phyloP scores from a whole-genome alignment of 2,329 filamentous ascomycete genomes.

The Plenodomus biglobosus region DNA sequence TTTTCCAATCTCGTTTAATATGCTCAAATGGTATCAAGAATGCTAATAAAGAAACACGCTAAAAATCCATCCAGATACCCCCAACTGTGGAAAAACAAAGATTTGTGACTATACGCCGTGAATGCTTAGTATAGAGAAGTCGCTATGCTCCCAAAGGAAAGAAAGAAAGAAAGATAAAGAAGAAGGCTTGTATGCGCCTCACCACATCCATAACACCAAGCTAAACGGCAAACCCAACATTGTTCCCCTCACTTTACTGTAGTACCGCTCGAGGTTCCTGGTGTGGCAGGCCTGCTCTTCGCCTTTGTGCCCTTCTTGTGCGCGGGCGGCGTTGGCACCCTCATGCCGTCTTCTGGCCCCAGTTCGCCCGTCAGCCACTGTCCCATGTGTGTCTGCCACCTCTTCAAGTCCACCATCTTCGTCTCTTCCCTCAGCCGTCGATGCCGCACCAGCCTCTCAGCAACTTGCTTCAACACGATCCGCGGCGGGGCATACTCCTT shows the following conservation, averaged over 20 bases:
- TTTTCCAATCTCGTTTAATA: too few relatives aligned
- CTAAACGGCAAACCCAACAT: too few relatives aligned
- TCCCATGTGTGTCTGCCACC: constrained; percentile 46
- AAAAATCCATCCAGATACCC: too few relatives aligned
- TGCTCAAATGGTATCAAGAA: too few relatives aligned
- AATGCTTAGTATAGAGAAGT: too few relatives aligned
- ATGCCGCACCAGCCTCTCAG: constrained; percentile 52
- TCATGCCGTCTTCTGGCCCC: constrained; percentile 29
- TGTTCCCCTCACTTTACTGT: not conserved
- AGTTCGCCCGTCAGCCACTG: constrained; percentile 42
- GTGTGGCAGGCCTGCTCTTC: not conserved
- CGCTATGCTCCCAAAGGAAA: too few relatives aligned
- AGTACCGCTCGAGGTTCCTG: not conserved
- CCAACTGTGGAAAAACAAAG: too few relatives aligned
- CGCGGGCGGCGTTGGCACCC: not conserved
- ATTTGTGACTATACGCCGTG: too few relatives aligned
- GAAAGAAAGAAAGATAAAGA: too few relatives aligned
- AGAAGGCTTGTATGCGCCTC: too few relatives aligned
- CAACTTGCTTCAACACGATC: constrained; percentile 50
- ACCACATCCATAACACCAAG: too few relatives aligned
- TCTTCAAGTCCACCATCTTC: constrained; percentile 32
- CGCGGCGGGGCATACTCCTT: constrained; percentile 51
- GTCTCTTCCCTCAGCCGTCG: constrained; percentile 47
- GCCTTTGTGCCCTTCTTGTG: not conserved
- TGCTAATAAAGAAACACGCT: too few relatives aligned